Base-by-base conservation (phyloP, 2,329 filamentous ascomycete genomes). In the Fusarium euwallaceae region DNA sequence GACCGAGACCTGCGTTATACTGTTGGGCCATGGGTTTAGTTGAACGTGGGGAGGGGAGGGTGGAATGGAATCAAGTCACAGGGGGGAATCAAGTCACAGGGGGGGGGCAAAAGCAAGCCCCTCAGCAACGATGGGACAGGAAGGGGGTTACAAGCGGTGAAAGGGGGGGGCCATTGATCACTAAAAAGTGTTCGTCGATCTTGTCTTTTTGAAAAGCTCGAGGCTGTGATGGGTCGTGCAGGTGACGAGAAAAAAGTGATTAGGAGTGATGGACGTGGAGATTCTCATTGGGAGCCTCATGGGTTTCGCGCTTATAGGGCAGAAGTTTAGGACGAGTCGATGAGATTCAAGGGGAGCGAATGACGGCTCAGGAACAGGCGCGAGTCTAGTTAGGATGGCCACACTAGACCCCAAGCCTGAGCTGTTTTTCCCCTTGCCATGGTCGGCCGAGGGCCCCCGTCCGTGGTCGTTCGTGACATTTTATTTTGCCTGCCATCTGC, bases 171-270 rank as follows among this genome's bases (percentile, higher is more conserved):
- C 10, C 65, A 75, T 72, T 67, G 66, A 70, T 70, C 45, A 66
- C 55, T 66, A 58, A 64, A 64, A 66, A 58, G 72, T 45, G 39
- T 17, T 51, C 45, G 45, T 66, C 60, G 71, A 69, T 55, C 62
- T 65, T 62, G 60, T 67, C 64, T 63, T 62, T 55, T 62, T 29
- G 27, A 29, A 29, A 53, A 55, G 59, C 34, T 32, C 22, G 34
- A 43, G 59, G 68, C 67, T 73, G 76, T 78, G 76, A 78, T 77
- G 64, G 62, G 56, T 67, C 73, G 55, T 78, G 76, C 76, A 78
- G 76, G 76, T 78, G 72, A 73, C 39, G 62, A 61, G 56, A 66
- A 29, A 27, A 29, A 29, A 34, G 39, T 62, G 72, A 77, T 63
- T 58, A 51, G 64, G 32, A 64, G 72, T 73, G 72, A 74, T 70